These are phyloP conservation scores for Ganoderma meredithae DNA, from an alignment of 1,284 basidiomycete species.

Conservation along the genomic window DNA sequence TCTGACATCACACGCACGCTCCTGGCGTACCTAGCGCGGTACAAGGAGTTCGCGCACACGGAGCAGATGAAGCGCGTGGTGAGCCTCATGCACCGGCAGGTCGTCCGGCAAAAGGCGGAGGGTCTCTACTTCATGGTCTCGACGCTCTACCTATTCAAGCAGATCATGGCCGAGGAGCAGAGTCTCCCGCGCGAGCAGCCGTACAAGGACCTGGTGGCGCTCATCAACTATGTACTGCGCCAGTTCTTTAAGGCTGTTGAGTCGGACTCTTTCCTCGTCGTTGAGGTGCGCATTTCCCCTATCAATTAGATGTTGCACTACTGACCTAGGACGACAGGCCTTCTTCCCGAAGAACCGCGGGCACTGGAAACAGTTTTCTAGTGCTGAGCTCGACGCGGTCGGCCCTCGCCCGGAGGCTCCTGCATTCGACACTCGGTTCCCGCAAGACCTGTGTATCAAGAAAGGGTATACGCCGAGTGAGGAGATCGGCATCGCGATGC, in stretches of 20 bases:
- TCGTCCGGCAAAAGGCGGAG: conserved; percentile 88
- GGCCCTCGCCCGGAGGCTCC: conserved; percentile 45
- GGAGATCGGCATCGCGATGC: conserved; percentile 87
- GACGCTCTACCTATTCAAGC: conserved; percentile 84
- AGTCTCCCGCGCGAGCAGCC: conserved; percentile 79
- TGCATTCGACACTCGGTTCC: conserved; percentile 55
- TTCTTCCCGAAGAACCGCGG: conserved; percentile 91
- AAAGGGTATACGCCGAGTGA: conserved; percentile 91
- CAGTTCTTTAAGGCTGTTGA: conserved; percentile 91
- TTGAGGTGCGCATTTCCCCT: conserved; percentile 66
- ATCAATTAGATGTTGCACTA: no score
- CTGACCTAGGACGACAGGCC: conserved; percentile 53
- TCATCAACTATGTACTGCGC: conserved; percentile 87
- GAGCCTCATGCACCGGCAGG: conserved; percentile 87
- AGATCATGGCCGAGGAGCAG: conserved; percentile 80
- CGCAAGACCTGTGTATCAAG: conserved; percentile 82
- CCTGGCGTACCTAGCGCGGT: conserved; percentile 81
- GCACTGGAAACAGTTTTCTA: conserved; percentile 86
- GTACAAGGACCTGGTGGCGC: conserved; percentile 81
- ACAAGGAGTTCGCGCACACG: conserved; percentile 79
- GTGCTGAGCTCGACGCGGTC: conserved; percentile 77
- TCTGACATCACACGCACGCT: conserved; percentile 85
- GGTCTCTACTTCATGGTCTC: conserved; percentile 94
- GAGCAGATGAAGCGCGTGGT: conserved; percentile 90
- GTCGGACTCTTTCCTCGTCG: conserved; percentile 82